phyloP scores from a whole-genome alignment of 352 stramenopile genomes.

The Paralagenidium karlingii region DNA sequence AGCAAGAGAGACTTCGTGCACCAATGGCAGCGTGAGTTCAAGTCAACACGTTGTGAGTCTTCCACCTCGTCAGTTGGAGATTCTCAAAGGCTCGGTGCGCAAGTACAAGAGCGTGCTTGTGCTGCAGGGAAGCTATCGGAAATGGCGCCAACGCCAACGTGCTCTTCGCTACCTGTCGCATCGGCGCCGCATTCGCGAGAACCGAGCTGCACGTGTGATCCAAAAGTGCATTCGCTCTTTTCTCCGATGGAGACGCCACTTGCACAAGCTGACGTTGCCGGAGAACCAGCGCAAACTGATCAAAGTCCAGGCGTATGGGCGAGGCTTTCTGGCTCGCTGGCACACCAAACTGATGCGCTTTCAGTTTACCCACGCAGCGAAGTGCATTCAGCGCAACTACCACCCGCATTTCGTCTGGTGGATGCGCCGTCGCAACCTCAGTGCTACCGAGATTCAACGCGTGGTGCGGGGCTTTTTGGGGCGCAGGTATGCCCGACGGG shows the following conservation, averaged over 20 bases:
- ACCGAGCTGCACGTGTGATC: conserved; percentile 31
- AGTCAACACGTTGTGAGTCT: conserved; percentile 22
- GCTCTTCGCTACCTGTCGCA: conserved; percentile 24
- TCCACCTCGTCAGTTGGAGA: conserved; percentile 14
- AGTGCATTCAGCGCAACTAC: conserved; percentile 30
- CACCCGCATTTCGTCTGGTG: conserved; percentile 13
- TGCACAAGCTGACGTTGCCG: conserved; percentile 24
- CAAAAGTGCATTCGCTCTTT: conserved; percentile 29
- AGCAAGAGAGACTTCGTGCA: too few species aligned
- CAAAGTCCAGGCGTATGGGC: conserved; percentile 26
- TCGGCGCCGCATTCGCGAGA: conserved; percentile 21
- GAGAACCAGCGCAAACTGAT: conserved; percentile 20
- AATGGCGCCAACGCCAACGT: conserved; percentile 23
- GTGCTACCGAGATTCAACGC: conserved; percentile 32
- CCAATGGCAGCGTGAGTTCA: too few species aligned
- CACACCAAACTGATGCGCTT: conserved; percentile 15
- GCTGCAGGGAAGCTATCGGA: conserved; percentile 27
- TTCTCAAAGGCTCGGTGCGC: conserved; percentile 15
- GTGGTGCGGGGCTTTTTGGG: conserved; percentile 27
- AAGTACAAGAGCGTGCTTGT: conserved; percentile 23
- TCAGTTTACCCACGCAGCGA: conserved; percentile 10
- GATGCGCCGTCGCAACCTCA: conserved; percentile 12
- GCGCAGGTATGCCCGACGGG: conserved; percentile 6
- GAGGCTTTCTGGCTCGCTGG: conserved; percentile 21
- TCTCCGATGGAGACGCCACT: conserved; percentile 28